Base-by-base conservation (phyloP, 306 rosid species). In the Astragalus glycyphyllos region DNA sequence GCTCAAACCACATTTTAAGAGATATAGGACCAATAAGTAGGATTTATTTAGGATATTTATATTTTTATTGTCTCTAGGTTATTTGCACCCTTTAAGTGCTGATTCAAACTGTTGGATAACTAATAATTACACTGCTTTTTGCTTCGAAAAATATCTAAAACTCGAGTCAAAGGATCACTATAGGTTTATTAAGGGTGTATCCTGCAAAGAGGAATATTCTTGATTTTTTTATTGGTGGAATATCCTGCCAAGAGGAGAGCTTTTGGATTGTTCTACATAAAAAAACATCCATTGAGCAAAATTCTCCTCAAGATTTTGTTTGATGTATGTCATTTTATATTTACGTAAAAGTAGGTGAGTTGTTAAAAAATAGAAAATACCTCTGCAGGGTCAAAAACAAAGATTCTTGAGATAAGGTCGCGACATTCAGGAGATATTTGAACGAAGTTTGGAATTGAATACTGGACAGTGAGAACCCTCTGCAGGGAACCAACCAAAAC, bases 401-500 rank as follows among this genome's bases (percentile, higher is more conserved):
- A 92, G 20, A 92, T 92, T 77, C 88, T 86, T 14, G 96, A 86
- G 78, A 92, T 90, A 59, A 92, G 82, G 53, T 88, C 79, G 46
- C 87, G 82, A 79, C 96, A 92, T 35, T 92, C 96, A 0, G 65
- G 75, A 68, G 98, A 92, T 77, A 92, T 79, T 81, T 86, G 91
- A 71, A 86, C 80, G 4, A 59, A 45, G 56, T 90, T 92, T 11
- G 98, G 98, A 73, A 92, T 88, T 40, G 92, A 82, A 76, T 92
- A 92, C 82, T 90, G 96, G 46, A 92, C 96, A 17, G 80, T 84
- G 26, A 88, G 85, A 67, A 92, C 84, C 82, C 96, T 84, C 98
- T 92, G 91, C 84, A 23, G 44, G 73, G 56, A 78, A 54, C 58
- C 72, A 61, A 66, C 48, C 80, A 66, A 77, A 74, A 72, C 51